Percentiles rank a stretch among this genome's conserved stretches.
phyloP scores from a whole-genome alignment of 441 rosid species.

The Populus trichocarpa region DNA sequence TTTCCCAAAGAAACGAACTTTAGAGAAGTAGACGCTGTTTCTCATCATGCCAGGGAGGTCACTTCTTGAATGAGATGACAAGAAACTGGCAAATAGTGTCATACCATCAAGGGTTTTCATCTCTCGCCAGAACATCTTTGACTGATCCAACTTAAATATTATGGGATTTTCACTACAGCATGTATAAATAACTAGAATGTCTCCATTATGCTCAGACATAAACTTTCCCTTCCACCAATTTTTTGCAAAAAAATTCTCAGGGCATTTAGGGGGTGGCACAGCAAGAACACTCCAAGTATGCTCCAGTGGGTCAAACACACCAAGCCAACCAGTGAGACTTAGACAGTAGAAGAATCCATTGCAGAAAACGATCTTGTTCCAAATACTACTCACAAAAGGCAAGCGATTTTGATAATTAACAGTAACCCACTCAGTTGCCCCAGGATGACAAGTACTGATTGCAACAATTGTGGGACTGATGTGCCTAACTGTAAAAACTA shows the following conservation, averaged over 20 bases:
- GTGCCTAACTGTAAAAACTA: slow-evolving; percentile 41
- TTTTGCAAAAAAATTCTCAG: slow-evolving; percentile 43
- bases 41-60: slow-evolving; percentile 51
- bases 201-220: slow-evolving; percentile 52
- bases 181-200: slow-evolving; percentile 51
- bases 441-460: slow-evolving; percentile 53
- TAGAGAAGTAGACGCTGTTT: slow-evolving; percentile 57
- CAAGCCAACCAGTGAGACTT: slow-evolving; percentile 61
- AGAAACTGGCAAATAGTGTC: slow-evolving; percentile 60
- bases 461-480: slow-evolving; percentile 38
- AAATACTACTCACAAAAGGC: slow-evolving; percentile 61
- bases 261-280: slow-evolving; percentile 59
- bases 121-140: slow-evolving; percentile 21
- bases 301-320: slow-evolving; percentile 42
- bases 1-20: slow-evolving; percentile 58
- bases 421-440: slow-evolving; percentile 54
- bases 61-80: slow-evolving; percentile 45
- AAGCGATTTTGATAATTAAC: slow-evolving; percentile 52
- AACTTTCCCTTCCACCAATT: slow-evolving; percentile 65
- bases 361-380: slow-evolving; percentile 63
- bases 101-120: slow-evolving; percentile 33
- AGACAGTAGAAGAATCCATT: slow-evolving; percentile 47
- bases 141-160: slow-evolving; percentile 44
- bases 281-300: slow-evolving; percentile 53
- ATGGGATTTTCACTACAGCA: slow-evolving; percentile 45